Evolutionary conservation across 306 rosid species (phyloP).

Genomic region (Cucumis melo): DNA sequence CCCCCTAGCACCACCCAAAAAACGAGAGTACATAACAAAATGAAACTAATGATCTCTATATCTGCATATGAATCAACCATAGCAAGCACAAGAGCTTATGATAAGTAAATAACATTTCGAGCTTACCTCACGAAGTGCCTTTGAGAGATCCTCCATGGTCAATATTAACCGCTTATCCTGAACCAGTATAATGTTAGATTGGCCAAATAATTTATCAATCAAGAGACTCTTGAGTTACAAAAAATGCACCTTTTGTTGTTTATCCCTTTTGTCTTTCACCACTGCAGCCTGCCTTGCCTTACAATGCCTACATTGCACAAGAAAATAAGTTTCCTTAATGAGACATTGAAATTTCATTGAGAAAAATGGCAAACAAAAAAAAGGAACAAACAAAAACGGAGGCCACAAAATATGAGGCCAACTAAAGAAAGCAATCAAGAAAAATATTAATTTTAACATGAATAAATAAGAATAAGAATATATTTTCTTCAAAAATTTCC

Average conservation of each 20-base stretch:
- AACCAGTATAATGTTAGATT: conserved; percentile 11
- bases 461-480: too few relatives aligned
- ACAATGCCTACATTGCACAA: conserved; percentile 53
- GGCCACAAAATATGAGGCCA: background rate
- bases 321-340: background rate
- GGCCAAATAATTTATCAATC: background rate
- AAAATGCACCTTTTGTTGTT: conserved; percentile 67
- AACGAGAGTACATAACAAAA: background rate
- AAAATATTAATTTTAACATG: too few relatives aligned
- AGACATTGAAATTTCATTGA: too few relatives aligned
- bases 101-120: background rate
- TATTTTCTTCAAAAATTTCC: too few relatives aligned
- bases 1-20: background rate
- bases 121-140: conserved; percentile 13
- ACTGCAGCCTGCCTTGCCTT: conserved; percentile 76
- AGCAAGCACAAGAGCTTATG: background rate
- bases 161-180: conserved; percentile 67
- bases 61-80: background rate
- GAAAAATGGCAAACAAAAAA: too few relatives aligned
- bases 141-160: conserved; percentile 13
- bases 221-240: background rate
- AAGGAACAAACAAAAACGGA: too few relatives aligned
- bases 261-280: conserved; percentile 87
- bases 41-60: background rate
- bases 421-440: background rate